phyloP scores from a whole-genome alignment of 495 filamentous ascomycete genomes.

The Umbilicaria muhlenbergii region DNA sequence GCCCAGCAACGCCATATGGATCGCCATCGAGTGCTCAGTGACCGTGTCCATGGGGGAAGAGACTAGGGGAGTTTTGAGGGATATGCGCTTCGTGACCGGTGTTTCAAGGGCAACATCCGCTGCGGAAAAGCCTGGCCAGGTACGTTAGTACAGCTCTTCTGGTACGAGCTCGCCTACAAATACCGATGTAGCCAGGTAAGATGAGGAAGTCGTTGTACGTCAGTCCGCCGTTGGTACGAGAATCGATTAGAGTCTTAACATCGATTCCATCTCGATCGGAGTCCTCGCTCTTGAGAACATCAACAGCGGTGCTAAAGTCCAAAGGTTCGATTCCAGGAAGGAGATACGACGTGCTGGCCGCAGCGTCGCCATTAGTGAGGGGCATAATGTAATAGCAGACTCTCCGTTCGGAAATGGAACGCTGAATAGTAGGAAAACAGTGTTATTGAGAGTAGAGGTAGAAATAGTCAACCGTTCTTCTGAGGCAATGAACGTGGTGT shows the following conservation, averaged over 20 bases:
- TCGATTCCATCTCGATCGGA: conserved; percentile 65
- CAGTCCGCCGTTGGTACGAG: conserved; percentile 73
- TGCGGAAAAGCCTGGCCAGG: conserved; percentile 61
- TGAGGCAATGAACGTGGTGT: conserved; percentile 21
- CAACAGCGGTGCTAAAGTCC: conserved; percentile 53
- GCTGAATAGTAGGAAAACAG: conserved; percentile 10
- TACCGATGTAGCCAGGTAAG: conserved; percentile 52
- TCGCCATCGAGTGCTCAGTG: conserved; percentile 97
- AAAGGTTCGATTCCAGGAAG: conserved; percentile 29
- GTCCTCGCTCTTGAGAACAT: conserved; percentile 63
- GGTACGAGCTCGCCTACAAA: conserved; percentile 28
- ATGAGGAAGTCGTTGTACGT: conserved; percentile 70
- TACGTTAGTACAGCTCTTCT: neutral
- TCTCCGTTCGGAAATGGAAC: conserved; percentile 9
- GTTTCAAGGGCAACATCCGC: conserved; percentile 80
- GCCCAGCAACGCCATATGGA: conserved; percentile 94
- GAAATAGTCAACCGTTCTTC: conserved; percentile 24
- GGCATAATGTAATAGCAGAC: conserved; percentile 39
- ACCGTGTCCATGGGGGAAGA: conserved; percentile 99
- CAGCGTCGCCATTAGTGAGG: conserved; percentile 46
- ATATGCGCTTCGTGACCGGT: conserved; percentile 83
- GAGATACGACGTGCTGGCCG: conserved; percentile 17
- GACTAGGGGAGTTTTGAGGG: conserved; percentile 83
- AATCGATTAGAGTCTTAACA: conserved; percentile 68
- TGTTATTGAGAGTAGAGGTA: conserved; percentile 9